Conservation (phyloP, 2,329 filamentous ascomycete species). For the Colletotrichum paranaense region DNA sequence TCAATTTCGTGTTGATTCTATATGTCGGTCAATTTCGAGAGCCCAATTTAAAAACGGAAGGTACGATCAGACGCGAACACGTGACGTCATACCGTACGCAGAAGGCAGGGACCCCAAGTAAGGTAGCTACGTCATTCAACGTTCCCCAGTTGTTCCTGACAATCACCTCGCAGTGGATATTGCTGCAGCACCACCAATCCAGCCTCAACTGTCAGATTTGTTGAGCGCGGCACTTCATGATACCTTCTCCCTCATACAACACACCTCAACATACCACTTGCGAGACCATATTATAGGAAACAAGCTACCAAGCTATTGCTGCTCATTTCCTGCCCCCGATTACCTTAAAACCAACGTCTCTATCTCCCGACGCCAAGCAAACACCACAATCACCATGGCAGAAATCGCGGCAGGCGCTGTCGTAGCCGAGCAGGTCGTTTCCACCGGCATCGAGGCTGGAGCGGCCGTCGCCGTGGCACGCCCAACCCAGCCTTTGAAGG, state of each 20-base stretch:
- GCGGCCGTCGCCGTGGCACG: slow-evolving; percentile 59
- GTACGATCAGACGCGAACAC: neutral
- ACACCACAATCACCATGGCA: slow-evolving; percentile 44
- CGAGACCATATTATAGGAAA: neutral
- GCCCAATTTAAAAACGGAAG: neutral
- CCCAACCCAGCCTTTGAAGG: slow-evolving; percentile 63
- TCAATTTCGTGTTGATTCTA: too few species aligned
- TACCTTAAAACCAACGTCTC: neutral
- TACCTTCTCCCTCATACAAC: neutral
- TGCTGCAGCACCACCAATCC: neutral
- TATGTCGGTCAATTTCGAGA: neutral
- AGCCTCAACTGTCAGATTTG: slow-evolving; percentile 9
- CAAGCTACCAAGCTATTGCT: neutral
- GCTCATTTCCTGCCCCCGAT: neutral
- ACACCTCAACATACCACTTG: too few species aligned
- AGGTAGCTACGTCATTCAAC: slow-evolving; percentile 32
- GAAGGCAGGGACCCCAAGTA: neutral
- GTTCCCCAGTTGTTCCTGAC: slow-evolving; percentile 15
- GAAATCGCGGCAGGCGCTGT: slow-evolving; percentile 50
- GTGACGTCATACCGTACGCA: slow-evolving; percentile 29
- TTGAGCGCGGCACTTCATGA: neutral
- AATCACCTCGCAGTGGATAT: neutral
- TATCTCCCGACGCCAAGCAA: neutral
- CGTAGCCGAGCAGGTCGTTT: slow-evolving; percentile 53
- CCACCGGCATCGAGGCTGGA: slow-evolving; percentile 52